Evolutionary conservation across 2,329 filamentous ascomycete genomes (phyloP), one percentile per base, ranked within the genome.

Genomic region (Helotiales sp.): DNA sequence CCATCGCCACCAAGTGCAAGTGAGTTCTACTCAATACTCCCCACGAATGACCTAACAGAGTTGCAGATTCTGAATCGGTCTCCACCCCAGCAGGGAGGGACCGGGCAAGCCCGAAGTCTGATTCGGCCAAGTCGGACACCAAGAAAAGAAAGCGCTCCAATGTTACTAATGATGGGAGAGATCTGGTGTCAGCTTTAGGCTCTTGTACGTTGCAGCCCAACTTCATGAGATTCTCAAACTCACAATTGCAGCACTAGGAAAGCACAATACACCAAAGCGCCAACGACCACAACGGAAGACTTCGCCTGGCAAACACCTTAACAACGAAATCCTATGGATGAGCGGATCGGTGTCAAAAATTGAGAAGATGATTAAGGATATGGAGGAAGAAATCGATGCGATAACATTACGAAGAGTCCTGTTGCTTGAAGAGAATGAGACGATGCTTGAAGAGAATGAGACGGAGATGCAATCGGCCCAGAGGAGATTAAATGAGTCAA

Each of bases 401-500:
- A 64, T 57, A 40, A 20, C 20, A 24, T 1, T 8, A n/a, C 57
- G 26, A 40, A 64, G 30, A 43, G 40, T 40, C 30, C n/a, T 8
- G 20, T 47, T 57, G 24, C 22, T 58, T 26, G 15, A 63, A 5
- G 20, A 50, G 22, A 6, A 26, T 50, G 22, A 50, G 5, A 20
- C 20, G n/a, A n/a, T n/a, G n/a, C n/a, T n/a, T n/a, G n/a, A n/a
- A n/a, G n/a, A n/a, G n/a, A n/a, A n/a, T n/a, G n/a, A n/a, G n/a
- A n/a, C n/a, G 50, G 50, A 54, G 7, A 54, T 54, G 26, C 50
- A 32, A 17, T 13, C 50, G 26, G 50, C 50, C 50, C 15, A 17
- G 50, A 54, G 50, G 15, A 54, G 50, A 54, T n/a, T 54, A 17
- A 54, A 54, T 32, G 26, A 54, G 50, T 54, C 26, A 54, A 54